Conservation (phyloP, 768 basidiomycete species). For the Sistotremastrum suecicum region DNA sequence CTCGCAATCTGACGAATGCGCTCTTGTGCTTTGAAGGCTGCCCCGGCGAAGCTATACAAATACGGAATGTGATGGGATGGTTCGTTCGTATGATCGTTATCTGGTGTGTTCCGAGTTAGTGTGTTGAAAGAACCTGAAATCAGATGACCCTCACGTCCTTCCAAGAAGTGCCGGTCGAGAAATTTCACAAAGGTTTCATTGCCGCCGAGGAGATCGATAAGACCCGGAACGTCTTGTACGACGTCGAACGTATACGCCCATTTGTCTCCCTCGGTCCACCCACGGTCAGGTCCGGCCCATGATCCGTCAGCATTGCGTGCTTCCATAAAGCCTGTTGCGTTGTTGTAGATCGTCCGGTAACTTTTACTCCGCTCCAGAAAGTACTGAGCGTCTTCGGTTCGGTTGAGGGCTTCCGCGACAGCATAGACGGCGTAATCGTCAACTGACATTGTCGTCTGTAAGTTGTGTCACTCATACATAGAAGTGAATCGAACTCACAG, state of each 20-base stretch:
- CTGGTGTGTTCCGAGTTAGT: conserved; percentile 25
- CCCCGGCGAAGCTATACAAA: conserved; percentile 59
- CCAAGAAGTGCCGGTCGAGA: conserved; percentile 39
- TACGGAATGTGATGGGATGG: conserved; percentile 83
- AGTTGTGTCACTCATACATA: not conserved
- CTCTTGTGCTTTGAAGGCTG: conserved; percentile 56
- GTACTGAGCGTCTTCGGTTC: conserved; percentile 32
- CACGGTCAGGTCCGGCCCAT: conserved; percentile 58
- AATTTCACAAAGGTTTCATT: conserved; percentile 49
- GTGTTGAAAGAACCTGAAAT: not conserved
- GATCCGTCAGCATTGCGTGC: conserved; percentile 51
- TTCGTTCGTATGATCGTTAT: conserved; percentile 79
- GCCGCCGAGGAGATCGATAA: conserved; percentile 54
- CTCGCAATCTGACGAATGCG: conserved; percentile 54
- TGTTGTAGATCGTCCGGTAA: conserved; percentile 56
- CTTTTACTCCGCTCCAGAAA: conserved; percentile 39
- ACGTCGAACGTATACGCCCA: conserved; percentile 74
- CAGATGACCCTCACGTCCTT: conserved; percentile 22
- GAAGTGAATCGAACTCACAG: conserved; percentile 29
- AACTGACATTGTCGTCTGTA: conserved; percentile 25
- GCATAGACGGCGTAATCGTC: conserved; percentile 65
- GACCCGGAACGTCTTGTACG: conserved; percentile 49
- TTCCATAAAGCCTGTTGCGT: conserved; percentile 68
- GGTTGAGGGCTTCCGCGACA: conserved; percentile 40
- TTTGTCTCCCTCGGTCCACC: conserved; percentile 76